A percentile compares a stretch with the other conserved stretches of the same genome.
These are phyloP conservation scores for Sphagnum tenellum DNA, from an alignment of 225 moss, liverwort and hornwort genomes.

Conservation along the genomic window DNA sequence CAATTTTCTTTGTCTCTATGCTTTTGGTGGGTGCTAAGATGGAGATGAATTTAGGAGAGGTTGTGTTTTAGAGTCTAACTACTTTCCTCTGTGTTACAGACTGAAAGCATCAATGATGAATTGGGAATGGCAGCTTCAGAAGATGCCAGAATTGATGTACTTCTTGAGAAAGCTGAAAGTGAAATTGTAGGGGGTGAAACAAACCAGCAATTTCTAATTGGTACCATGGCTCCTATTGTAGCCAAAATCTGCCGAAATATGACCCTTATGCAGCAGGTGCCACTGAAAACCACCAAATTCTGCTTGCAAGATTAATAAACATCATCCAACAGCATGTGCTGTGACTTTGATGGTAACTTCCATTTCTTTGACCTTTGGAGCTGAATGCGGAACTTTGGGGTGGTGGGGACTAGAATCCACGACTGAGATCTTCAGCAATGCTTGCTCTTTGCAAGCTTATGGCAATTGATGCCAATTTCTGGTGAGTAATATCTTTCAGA, in stretches of 20 bases:
- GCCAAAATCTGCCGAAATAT: slow-evolving; percentile 67
- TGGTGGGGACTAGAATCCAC: slow-evolving; percentile 35
- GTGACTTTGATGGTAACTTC: no score
- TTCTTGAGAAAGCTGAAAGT: slow-evolving; percentile 57
- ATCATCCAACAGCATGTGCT: no score
- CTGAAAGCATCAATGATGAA: slow-evolving; percentile 72
- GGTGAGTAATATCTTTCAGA: slow-evolving; percentile 23
- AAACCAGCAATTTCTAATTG: slow-evolving; percentile 43
- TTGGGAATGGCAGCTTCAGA: slow-evolving; percentile 83
- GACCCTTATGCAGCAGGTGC: slow-evolving; percentile 74
- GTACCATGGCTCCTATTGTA: slow-evolving; percentile 73
- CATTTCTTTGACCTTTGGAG: no score
- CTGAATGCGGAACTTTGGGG: neutral
- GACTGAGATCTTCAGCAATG: slow-evolving; percentile 68
- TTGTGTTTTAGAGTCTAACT: no score
- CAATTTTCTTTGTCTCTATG: neutral
- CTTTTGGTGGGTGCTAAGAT: slow-evolving; percentile 1
- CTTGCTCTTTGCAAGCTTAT: slow-evolving; percentile 94
- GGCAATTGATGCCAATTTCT: slow-evolving; percentile 83
- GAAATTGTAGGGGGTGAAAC: slow-evolving; percentile 62
- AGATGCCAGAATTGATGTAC: slow-evolving; percentile 74
- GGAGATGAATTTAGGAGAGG: neutral
- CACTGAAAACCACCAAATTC: neutral
- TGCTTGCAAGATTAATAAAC: no score
- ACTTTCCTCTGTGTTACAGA: slow-evolving; percentile 31